phyloP scores from a whole-genome alignment of 148 eudicot species.

The Selenicereus undatus region DNA sequence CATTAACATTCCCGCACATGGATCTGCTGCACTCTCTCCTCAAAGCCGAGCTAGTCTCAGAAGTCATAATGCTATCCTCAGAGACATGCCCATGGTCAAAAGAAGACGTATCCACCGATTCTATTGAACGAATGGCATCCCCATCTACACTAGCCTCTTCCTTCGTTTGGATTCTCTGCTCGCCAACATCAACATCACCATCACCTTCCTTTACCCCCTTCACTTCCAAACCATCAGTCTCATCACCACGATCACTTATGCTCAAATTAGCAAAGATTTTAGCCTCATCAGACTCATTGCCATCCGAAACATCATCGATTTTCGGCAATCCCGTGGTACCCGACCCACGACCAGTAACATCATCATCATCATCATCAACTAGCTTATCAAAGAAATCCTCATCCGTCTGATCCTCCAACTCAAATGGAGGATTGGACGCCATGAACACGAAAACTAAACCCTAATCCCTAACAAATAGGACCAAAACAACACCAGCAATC shows the following conservation, averaged over 20 bases:
- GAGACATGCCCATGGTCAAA: slow-evolving; percentile 35
- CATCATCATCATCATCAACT: slow-evolving; percentile 69
- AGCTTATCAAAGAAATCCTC: slow-evolving; percentile 94
- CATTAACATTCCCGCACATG: slow-evolving; percentile 11
- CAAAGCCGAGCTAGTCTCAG: slow-evolving; percentile 27
- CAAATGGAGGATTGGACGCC: slow-evolving; percentile 76
- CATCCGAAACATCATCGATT: slow-evolving; percentile 25
- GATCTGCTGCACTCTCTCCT: slow-evolving; percentile 30
- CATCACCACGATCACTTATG: slow-evolving; percentile 30
- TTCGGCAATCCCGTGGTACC: slow-evolving; percentile 7
- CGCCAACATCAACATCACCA: slow-evolving; percentile 7
- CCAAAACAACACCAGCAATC: not conserved
- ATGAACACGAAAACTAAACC: slow-evolving; percentile 41
- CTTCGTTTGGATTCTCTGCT: slow-evolving; percentile 5
- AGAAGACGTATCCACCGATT: slow-evolving; percentile 33
- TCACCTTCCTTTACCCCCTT: slow-evolving; percentile 22
- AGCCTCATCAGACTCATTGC: slow-evolving; percentile 50
- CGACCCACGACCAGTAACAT: slow-evolving; percentile 22
- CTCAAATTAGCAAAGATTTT: slow-evolving; percentile 61
- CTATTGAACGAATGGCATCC: slow-evolving; percentile 30
- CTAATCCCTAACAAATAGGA: slow-evolving; percentile 23
- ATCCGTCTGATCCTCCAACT: slow-evolving; percentile 93
- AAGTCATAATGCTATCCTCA: slow-evolving; percentile 21
- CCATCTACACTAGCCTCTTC: slow-evolving; percentile 19
- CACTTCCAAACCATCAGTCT: slow-evolving; percentile 18